A percentile compares a stretch with the other conserved stretches of the same genome.
Conservation (phyloP, 805 yeast genomes). For the Myxozyma sirexii region DNA sequence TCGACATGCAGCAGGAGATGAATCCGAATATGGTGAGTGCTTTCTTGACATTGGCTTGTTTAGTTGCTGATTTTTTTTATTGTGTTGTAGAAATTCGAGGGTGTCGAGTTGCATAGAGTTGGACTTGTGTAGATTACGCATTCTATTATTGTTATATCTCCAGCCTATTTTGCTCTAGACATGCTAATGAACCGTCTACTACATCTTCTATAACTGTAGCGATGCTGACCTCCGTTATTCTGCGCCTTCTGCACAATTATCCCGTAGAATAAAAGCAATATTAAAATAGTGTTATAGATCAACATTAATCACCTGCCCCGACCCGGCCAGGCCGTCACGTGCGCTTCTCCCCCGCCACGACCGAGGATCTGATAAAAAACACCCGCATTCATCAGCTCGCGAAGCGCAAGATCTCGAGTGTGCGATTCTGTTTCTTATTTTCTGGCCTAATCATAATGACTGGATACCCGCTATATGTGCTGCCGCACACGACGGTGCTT, state of each 20-base stretch:
- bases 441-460: no score
- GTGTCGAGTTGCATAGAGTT: not conserved
- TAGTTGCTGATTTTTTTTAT: not conserved
- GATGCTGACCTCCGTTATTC: no score
- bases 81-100: not conserved
- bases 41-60: not conserved
- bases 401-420: no score
- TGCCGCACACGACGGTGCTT: conserved; percentile 24
- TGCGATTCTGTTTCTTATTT: no score
- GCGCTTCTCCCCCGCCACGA: not conserved
- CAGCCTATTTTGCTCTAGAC: not conserved
- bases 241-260: no score
- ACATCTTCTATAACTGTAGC: no score
- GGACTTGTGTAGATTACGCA: not conserved
- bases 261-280: no score
- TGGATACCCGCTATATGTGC: conserved; percentile 19
- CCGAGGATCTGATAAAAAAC: no score
- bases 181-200: not conserved
- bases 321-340: not conserved
- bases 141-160: not conserved
- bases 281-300: no score
- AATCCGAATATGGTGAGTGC: conserved; percentile 1
- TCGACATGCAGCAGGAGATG: not conserved
- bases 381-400: no score
- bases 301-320: no score